Conservation (phyloP, 2,329 filamentous ascomycete genomes). For the Malbranchea zuffiana region DNA sequence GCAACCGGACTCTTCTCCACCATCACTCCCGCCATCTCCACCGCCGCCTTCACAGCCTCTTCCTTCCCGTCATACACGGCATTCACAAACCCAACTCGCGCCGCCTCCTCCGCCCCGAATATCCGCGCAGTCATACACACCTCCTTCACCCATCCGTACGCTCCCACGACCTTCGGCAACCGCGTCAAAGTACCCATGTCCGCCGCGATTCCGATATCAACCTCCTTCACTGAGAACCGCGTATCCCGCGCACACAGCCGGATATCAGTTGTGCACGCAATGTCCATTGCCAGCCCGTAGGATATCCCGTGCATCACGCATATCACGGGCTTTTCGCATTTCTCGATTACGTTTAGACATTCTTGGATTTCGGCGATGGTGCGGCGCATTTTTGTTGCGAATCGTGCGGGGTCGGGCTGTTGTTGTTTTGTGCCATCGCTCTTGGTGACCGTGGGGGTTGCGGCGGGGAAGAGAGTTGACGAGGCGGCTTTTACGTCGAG, state of each 20-base stretch:
- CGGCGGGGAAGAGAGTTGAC: constrained; percentile 40
- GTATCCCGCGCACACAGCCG: constrained; percentile 29
- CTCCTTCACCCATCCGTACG: constrained; percentile 40
- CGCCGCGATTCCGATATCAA: constrained; percentile 41
- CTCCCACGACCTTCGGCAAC: constrained; percentile 38
- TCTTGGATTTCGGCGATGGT: constrained; percentile 72
- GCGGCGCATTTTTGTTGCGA: constrained; percentile 50
- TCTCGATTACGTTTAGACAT: constrained; percentile 64
- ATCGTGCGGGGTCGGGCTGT: constrained; percentile 61
- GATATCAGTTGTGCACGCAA: constrained; percentile 35
- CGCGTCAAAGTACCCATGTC: constrained; percentile 39
- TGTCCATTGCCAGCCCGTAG: constrained; percentile 66
- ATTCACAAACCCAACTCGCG: constrained; percentile 35
- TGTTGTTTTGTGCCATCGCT: no score
- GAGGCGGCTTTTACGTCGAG: constrained; percentile 68
- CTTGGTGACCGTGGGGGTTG: constrained; percentile 19
- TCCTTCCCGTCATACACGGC: constrained; percentile 42
- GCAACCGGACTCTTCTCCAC: constrained; percentile 79
- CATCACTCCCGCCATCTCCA: constrained; percentile 55
- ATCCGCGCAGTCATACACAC: constrained; percentile 35
- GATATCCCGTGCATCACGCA: constrained; percentile 68
- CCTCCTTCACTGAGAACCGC: constrained; percentile 38
- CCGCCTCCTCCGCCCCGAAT: constrained; percentile 37
- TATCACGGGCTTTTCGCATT: constrained; percentile 86
- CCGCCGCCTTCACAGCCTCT: constrained; percentile 49